Evolutionary conservation across 2,329 filamentous ascomycete species (phyloP).

Genomic region (Coniella lustricola): DNA sequence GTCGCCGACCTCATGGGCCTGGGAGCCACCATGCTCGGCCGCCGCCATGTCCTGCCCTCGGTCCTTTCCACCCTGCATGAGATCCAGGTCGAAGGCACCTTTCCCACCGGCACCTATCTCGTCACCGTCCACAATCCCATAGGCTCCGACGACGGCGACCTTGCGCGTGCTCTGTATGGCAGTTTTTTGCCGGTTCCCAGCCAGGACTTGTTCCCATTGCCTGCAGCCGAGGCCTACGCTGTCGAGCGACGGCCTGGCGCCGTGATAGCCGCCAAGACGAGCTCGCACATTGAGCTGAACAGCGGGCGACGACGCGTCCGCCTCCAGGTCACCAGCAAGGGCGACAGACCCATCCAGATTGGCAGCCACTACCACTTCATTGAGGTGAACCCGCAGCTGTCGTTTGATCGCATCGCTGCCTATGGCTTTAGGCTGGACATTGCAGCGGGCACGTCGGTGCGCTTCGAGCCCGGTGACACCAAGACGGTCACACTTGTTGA

Average conservation of each 20-base stretch:
- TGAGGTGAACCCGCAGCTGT: slow-evolving; percentile 83
- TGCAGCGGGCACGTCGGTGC: slow-evolving; percentile 80
- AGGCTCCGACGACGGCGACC: slow-evolving; percentile 75
- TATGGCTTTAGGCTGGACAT: slow-evolving; percentile 88
- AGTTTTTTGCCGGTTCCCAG: slow-evolving; percentile 77
- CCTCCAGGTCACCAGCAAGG: slow-evolving; percentile 74
- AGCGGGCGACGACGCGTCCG: slow-evolving; percentile 65
- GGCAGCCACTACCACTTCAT: slow-evolving; percentile 96
- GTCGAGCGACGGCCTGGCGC: slow-evolving; percentile 69
- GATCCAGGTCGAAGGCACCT: slow-evolving; percentile 92
- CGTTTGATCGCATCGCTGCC: slow-evolving; percentile 76
- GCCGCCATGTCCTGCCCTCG: slow-evolving; percentile 80
- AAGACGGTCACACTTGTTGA: slow-evolving; percentile 87
- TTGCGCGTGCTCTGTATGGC: slow-evolving; percentile 82
- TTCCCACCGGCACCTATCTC: slow-evolving; percentile 82
- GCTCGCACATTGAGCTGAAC: slow-evolving; percentile 56
- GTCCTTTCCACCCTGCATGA: slow-evolving; percentile 73
- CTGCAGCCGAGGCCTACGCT: slow-evolving; percentile 59
- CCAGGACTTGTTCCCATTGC: slow-evolving; percentile 58
- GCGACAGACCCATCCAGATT: slow-evolving; percentile 85
- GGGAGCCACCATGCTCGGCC: slow-evolving; percentile 85
- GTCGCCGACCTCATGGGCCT: slow-evolving; percentile 91
- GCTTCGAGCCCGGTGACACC: slow-evolving; percentile 88
- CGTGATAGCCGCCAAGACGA: slow-evolving; percentile 62
- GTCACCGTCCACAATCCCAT: slow-evolving; percentile 92